Percentiles rank a stretch among this genome's conserved stretches.
These are phyloP conservation scores for Eucalyptus erythrocorys DNA, from an alignment of 345 rosid species.

Conservation along the genomic window DNA sequence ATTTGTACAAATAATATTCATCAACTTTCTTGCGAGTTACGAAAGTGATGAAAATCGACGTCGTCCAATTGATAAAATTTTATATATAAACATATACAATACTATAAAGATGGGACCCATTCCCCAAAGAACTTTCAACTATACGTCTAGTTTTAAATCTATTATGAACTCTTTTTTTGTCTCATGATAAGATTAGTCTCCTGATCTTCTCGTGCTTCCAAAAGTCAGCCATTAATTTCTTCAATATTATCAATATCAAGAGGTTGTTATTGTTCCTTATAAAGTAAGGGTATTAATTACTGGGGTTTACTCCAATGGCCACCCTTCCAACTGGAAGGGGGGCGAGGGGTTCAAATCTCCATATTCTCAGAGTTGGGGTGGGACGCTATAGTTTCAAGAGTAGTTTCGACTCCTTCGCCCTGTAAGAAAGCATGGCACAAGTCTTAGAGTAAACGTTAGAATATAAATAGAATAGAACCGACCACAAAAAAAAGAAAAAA, in stretches of 20 bases:
- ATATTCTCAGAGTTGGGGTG: too few relatives aligned
- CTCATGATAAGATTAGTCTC: too few relatives aligned
- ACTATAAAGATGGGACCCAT: neutral
- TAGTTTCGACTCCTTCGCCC: too few relatives aligned
- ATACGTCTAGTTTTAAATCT: rapidly evolving
- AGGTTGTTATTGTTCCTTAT: neutral
- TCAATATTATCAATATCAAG: neutral
- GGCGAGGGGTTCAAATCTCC: too few relatives aligned
- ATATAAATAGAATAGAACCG: too few relatives aligned
- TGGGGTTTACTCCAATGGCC: too few relatives aligned
- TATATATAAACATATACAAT: neutral
- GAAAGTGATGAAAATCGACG: neutral
- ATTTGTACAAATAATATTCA: neutral
- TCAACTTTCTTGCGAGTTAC: rapidly evolving
- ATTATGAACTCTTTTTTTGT: rapidly evolving
- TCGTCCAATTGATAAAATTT: rapidly evolving
- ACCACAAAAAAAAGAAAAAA: too few relatives aligned
- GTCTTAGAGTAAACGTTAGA: too few relatives aligned
- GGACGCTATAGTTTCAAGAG: too few relatives aligned
- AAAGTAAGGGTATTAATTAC: too few relatives aligned
- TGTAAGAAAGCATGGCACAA: too few relatives aligned
- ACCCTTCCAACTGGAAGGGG: too few relatives aligned
- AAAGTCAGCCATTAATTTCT: neutral
- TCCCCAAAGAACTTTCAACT: neutral
- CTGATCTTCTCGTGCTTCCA: neutral